phyloP scores from a whole-genome alignment of 441 rosid genomes.

The Adansonia gregorii region DNA sequence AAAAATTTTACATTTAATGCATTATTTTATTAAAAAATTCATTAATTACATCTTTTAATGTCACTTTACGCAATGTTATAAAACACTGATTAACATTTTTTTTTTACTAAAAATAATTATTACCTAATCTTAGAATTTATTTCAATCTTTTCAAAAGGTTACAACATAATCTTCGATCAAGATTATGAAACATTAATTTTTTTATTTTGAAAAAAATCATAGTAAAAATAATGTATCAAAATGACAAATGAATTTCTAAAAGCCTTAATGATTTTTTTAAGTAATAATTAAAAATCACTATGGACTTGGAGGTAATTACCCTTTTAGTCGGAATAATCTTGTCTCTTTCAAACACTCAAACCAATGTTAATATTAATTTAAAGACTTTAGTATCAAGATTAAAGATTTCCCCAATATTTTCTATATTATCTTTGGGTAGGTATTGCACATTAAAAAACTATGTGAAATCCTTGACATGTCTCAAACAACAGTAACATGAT shows the following conservation, averaged over 20 bases:
- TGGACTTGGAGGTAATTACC: background rate
- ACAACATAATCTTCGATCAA: too few species aligned
- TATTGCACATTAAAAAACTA: background rate
- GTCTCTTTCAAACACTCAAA: background rate
- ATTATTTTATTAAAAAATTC: too few species aligned
- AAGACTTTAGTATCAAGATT: constrained; percentile 16
- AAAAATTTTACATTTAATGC: too few species aligned
- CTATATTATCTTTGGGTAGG: constrained; percentile 17
- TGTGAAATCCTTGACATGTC: background rate
- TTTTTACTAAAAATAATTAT: too few species aligned
- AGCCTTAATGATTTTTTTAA: background rate
- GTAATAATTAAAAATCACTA: background rate
- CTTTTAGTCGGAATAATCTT: background rate
- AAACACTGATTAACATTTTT: too few species aligned
- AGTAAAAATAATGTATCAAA: background rate
- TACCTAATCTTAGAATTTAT: too few species aligned
- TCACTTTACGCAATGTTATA: too few species aligned
- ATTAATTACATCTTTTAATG: too few species aligned
- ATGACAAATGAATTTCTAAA: background rate
- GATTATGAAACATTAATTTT: background rate
- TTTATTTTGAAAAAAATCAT: background rate
- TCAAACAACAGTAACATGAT: constrained; percentile 24
- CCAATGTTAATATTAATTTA: background rate
- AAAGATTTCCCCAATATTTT: constrained; percentile 31
- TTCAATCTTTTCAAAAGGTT: background rate